Conservation (phyloP, 169 alveolate species). For the Amoebophrya sp. region DNA sequence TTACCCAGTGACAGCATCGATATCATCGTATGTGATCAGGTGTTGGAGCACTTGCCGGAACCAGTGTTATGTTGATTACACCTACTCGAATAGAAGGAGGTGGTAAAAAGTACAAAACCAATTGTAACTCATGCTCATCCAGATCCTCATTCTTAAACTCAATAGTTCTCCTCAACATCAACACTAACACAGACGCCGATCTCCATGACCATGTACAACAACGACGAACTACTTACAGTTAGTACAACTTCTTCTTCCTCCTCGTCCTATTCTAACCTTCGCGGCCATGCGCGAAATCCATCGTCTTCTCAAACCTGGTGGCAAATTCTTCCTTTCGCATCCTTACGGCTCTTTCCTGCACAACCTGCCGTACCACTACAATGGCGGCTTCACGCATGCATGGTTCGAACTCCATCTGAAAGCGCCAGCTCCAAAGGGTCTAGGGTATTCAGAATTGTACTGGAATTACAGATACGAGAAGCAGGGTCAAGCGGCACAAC, state of each 20-base stretch:
- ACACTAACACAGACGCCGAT: no score
- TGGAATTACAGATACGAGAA: background rate
- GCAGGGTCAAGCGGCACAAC: slow-evolving; percentile 10
- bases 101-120: no score
- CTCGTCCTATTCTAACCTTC: no score
- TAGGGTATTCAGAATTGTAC: background rate
- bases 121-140: no score
- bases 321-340: background rate
- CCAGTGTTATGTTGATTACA: no score
- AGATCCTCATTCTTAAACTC: no score
- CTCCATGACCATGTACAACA: no score
- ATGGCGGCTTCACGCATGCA: background rate
- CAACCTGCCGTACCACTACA: slow-evolving; percentile 17
- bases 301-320: background rate
- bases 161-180: no score
- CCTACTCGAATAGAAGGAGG: no score
- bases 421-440: background rate
- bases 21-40: background rate
- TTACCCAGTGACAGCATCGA: background rate
- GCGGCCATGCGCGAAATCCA: background rate
- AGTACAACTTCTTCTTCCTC: no score
- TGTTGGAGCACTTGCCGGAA: background rate
- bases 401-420: background rate
- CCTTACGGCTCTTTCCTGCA: background rate
- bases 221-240: no score